Base-by-base conservation (phyloP, 257 asterid species). In the Nicotiana benthamiana region DNA sequence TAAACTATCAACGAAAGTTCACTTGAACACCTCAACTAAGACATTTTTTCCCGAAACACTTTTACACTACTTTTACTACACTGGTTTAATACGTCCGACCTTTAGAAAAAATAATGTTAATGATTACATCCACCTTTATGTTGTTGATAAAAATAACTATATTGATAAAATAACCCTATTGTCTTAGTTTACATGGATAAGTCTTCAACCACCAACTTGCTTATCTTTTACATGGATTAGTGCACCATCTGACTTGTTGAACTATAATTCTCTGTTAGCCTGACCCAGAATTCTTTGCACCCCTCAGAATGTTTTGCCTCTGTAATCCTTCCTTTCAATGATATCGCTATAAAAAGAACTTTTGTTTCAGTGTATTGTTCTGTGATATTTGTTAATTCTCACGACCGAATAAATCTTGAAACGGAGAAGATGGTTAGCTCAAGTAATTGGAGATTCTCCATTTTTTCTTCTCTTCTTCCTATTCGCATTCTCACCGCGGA, bases 401-500 rank as follows among this genome's bases (percentile, higher is more conserved):
- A 77, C n/a, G 6, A 12, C 81, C 34, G 34, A 20, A 60, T 56
- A 76, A 51, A 28, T 74, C 11, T 11, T n/a, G 51, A 36, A 80
- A 61, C 15, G n/a, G n/a, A 67, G 15, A 51, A 77, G 11, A 62
- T 79, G 74, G 4, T 63, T 79, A 26, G 46, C 22, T 43, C 74
- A 54, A 40, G 57, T 9, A 40, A 40, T 68, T 20, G 56, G 77
- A 68, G 22, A 3, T 15, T 7, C 2, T 77, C 6, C 9, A 36
- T 59, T 26, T 28, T 32, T 24, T 70, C 60, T 1, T 22, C 5
- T 51, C 34, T 78, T 40, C 22, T 84, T 75, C 81, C 61, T 27
- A 9, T 85, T 85, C 72, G 87, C 80, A 83, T 86, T 85, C 74
- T 84, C 75, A 5, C 78, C 15, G 74, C 36, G n/a, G n/a, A n/a